A percentile compares a stretch with the other conserved stretches of the same genome.
These are phyloP conservation scores for Eutrema yunnanense DNA, from an alignment of 345 rosid genomes.

Conservation along the genomic window DNA sequence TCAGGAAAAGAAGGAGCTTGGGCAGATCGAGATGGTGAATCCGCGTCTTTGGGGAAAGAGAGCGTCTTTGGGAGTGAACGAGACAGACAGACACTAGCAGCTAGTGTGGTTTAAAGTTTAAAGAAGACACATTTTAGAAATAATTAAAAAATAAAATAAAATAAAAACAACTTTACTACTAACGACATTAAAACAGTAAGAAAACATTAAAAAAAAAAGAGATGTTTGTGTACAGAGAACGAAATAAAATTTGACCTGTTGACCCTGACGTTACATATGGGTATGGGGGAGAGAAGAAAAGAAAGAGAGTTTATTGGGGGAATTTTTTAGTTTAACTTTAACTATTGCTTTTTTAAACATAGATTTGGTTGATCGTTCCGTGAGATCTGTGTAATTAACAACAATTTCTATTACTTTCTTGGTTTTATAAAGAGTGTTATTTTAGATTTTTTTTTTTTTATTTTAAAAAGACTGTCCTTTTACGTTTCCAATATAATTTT, in stretches of 20 bases:
- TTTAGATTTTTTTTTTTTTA: no score
- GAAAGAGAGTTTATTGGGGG: neutral
- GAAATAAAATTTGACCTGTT: slow-evolving; percentile 4
- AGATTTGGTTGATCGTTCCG: slow-evolving; percentile 16
- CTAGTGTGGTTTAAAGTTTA: slow-evolving; percentile 19
- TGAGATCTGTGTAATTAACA: slow-evolving; percentile 21
- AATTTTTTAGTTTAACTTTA: neutral
- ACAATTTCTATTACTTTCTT: neutral
- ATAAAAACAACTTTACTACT: no score
- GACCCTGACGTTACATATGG: neutral
- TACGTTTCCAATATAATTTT: no score
- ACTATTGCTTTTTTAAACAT: slow-evolving; percentile 19
- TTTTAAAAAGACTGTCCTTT: no score
- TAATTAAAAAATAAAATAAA: neutral
- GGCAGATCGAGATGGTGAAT: slow-evolving; percentile 28
- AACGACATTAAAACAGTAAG: slow-evolving; percentile 22
- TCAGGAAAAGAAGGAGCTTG: slow-evolving; percentile 12
- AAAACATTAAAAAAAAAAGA: neutral
- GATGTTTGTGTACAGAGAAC: neutral
- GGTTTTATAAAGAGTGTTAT: no score
- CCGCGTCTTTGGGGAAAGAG: slow-evolving; percentile 27
- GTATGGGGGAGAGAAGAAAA: neutral
- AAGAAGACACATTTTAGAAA: slow-evolving; percentile 9
- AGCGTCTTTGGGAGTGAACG: slow-evolving; percentile 20
- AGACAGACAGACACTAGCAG: slow-evolving; percentile 14